Percentiles rank a stretch among this genome's conserved stretches.
Conservation (phyloP, 257 asterid species). For the Scutellaria galericulata region DNA sequence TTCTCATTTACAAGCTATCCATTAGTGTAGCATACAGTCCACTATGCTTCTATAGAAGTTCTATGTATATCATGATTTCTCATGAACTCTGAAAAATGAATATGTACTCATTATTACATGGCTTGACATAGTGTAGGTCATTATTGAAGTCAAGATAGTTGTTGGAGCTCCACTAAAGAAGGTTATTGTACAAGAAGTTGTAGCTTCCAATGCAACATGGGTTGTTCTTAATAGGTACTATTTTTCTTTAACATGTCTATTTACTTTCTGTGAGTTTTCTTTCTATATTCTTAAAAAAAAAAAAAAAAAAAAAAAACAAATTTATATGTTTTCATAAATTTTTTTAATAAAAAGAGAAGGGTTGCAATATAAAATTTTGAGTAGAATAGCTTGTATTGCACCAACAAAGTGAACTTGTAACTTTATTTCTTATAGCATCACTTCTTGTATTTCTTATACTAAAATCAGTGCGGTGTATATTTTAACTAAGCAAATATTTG, state of each 20-base stretch:
- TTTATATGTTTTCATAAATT: too few relatives aligned
- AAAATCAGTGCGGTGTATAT: too few relatives aligned
- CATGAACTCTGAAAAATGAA: neutral
- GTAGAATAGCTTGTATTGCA: too few relatives aligned
- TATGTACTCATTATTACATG: slow-evolving; percentile 7
- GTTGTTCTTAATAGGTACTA: slow-evolving; percentile 75
- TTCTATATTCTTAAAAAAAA: too few relatives aligned
- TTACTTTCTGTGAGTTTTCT: neutral
- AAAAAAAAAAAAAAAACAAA: too few relatives aligned
- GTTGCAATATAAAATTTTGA: too few relatives aligned
- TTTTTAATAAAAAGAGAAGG: too few relatives aligned
- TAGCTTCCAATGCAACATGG: slow-evolving; percentile 64
- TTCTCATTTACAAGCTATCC: too few relatives aligned
- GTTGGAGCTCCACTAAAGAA: slow-evolving; percentile 67
- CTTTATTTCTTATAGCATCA: too few relatives aligned
- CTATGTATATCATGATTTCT: neutral
- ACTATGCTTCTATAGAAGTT: neutral
- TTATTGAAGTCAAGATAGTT: slow-evolving; percentile 68
- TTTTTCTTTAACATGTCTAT: neutral
- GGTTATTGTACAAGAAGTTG: slow-evolving; percentile 65
- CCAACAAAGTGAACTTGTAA: too few relatives aligned
- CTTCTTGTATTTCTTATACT: too few relatives aligned
- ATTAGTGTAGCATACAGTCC: too few relatives aligned
- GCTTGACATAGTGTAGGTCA: slow-evolving; percentile 46
- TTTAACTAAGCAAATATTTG: neutral